Evolutionary conservation across 2,329 filamentous ascomycete species (phyloP), one percentile per base, ranked within the genome.

Genomic region (Scytalidium sp.): DNA sequence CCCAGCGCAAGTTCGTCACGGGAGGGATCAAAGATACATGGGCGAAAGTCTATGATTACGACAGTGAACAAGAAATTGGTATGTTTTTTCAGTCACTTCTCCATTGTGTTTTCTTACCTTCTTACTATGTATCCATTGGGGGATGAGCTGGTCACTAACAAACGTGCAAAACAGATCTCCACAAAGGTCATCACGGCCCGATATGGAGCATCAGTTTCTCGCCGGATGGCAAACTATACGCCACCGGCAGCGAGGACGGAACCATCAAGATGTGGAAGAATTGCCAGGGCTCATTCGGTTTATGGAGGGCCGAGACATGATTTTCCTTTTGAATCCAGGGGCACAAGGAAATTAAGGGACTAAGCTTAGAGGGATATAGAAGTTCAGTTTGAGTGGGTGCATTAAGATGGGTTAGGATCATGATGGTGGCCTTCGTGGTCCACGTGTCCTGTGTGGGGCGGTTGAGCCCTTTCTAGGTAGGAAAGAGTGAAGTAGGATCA

Each of bases 161-260:
- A n/a, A n/a, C n/a, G n/a, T n/a, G n/a, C 6, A 8, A 36, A 15
- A 10, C 54, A 87, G 94, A 97, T 67, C 87, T 93, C 11, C 90
- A 96, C 73, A 97, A 97, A 71, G 94, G 94, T 20, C 94, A 99
- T 60, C 94, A 99, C 64, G 94, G 94, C 2, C 93, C 93, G 1
- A 94, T 99, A 54, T 99, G 94, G 94, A 96, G 91, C 5, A 85
- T 95, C 52, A 87, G 87, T 50, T 99, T 96, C 70, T 94, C 92
- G 0, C 94, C 94, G 0, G 94, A 99, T 64, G 92, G 92, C 43
- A 97, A 96, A 66, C 75, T 99, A 7, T 99, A 97, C 65, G 94
- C 92, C 1, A 99, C 94, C 1, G 94, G 90, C 23, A 97, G 92
- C 44, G 94, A 99, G 67, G 94, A 99, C 63, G 94, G 94, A 39